phyloP scores from a whole-genome alignment of 2,329 filamentous ascomycete genomes.

The Sporothrix pallida region DNA sequence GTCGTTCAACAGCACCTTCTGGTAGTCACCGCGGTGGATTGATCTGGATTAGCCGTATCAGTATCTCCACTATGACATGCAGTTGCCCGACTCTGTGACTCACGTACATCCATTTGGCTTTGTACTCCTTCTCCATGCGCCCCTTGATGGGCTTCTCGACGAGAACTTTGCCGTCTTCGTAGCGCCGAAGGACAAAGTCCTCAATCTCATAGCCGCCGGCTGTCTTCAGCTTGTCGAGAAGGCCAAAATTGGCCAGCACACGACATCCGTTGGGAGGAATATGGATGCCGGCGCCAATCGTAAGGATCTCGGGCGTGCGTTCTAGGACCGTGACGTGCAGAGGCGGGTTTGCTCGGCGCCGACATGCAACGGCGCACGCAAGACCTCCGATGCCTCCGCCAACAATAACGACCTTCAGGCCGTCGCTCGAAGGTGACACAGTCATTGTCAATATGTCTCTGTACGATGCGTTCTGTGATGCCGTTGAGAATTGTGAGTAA shows the following conservation, averaged over 20 bases:
- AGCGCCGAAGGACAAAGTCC: background rate
- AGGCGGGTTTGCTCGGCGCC: background rate
- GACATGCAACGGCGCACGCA: background rate
- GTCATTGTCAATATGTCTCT: background rate
- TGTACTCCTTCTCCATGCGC: conserved; percentile 8
- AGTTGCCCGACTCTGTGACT: too few relatives aligned
- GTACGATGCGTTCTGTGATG: too few relatives aligned
- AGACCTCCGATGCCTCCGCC: background rate
- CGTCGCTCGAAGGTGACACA: background rate
- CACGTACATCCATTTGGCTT: background rate
- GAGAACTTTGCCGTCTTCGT: background rate
- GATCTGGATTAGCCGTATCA: background rate
- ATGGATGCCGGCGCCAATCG: background rate
- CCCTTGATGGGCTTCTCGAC: conserved; percentile 1
- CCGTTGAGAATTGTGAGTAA: too few relatives aligned
- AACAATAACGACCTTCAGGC: background rate
- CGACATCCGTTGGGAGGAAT: background rate
- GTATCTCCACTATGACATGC: background rate
- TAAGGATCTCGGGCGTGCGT: background rate
- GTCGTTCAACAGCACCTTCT: background rate
- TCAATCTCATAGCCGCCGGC: background rate
- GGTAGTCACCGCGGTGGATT: background rate
- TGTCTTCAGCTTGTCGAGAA: background rate
- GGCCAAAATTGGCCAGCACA: background rate
- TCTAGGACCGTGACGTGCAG: background rate